Conservation (phyloP, 2,329 filamentous ascomycete genomes). For the Penicillium paneum region DNA sequence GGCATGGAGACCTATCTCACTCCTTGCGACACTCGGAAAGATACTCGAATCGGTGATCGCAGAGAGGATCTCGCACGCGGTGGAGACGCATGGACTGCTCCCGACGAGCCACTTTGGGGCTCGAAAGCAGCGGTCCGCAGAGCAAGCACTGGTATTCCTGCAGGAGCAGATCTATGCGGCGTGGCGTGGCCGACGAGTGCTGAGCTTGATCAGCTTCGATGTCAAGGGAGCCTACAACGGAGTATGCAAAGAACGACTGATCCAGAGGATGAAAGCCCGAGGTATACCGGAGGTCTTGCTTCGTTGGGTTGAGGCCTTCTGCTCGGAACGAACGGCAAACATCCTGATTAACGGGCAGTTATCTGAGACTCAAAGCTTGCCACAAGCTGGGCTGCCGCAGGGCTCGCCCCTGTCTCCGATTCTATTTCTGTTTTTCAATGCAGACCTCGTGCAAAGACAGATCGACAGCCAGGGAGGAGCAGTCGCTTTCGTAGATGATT, state of each 20-base stretch:
- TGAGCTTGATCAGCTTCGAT: constrained; percentile 12
- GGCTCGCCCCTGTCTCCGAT: constrained; percentile 20
- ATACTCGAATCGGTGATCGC: constrained; percentile 31
- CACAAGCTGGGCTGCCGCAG: constrained; percentile 18
- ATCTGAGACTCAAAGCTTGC: constrained; percentile 14
- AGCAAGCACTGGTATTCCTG: constrained; percentile 35
- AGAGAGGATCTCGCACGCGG: constrained; percentile 28
- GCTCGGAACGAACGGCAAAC: constrained; percentile 20
- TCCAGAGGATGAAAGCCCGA: constrained; percentile 32
- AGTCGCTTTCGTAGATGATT: constrained; percentile 12
- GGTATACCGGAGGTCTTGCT: constrained; percentile 24
- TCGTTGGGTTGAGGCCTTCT: constrained; percentile 30
- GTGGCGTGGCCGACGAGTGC: constrained; percentile 18
- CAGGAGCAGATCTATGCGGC: constrained; percentile 27
- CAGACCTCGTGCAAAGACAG: background rate
- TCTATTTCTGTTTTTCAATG: background rate
- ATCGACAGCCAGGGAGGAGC: background rate
- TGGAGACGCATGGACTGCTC: constrained; percentile 30
- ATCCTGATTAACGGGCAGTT: constrained; percentile 20
- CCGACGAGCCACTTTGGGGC: constrained; percentile 39
- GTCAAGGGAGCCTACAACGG: constrained; percentile 17
- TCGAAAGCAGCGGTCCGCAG: constrained; percentile 34
- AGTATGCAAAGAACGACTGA: constrained; percentile 34
- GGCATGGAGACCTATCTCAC: no score
- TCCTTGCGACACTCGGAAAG: constrained; percentile 25